Base-by-base conservation (phyloP, 192 early-diverging fungal genomes). In the Umbelopsis sp. region DNA sequence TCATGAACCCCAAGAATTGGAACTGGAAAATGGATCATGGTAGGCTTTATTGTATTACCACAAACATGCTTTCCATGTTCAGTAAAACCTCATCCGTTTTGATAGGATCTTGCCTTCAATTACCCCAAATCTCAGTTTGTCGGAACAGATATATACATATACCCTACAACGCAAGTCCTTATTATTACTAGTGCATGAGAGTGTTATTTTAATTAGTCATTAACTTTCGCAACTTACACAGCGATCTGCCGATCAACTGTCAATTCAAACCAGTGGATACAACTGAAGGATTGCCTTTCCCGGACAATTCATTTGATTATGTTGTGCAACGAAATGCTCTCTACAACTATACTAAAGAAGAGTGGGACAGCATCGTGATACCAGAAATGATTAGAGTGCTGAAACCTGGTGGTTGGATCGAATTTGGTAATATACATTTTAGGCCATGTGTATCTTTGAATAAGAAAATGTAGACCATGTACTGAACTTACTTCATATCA, bases 251-350 rank as follows among this genome's bases (percentile, higher is more conserved):
- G 1, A 78, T 52, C 68, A 85, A 85, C 41, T 82, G 77, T 59
- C 82, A 80, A 73, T 82, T 81, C 65, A 74, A 77, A 20, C 70
- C 76, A 47, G 54, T 59, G 12, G 82, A 87, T 71, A 71, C 80
- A 24, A 71, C 75, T 2, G 66, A 69, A 17, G 71, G 69, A 36
- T 38, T 77, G 43, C 80, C 74, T 26, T 82, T 76, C 73, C 45
- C 69, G 44, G 62, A 79, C 45, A 67, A 76, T 34, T 53, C 66
- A 1, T 81, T 81, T 75, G 76, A 81, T 50, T 75, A 56, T 70
- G 73, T 77, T 17, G 45, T 72, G 24, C 80, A 81, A 68, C 68
- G 54, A 20, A 66, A 71, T 21, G 59, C 71, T 9, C 34, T 68
- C 16, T 76, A 49, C 43, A 45, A 68, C 4, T 75, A 75, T 38